phyloP scores from a whole-genome alignment of 768 basidiomycete species.

The Lactifluus pinguis region DNA sequence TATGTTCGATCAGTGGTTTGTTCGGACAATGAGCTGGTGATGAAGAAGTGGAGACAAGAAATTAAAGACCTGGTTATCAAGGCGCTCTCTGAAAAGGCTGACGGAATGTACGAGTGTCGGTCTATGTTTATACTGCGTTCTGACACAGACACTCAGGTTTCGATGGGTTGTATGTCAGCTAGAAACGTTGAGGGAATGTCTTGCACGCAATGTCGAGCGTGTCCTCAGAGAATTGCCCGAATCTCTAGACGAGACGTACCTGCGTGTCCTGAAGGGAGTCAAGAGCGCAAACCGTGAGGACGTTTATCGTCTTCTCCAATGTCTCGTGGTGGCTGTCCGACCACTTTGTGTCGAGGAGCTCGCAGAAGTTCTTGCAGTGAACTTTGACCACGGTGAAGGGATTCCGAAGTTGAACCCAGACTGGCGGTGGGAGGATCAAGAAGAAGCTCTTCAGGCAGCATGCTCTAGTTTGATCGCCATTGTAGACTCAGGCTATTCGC shows the following conservation, averaged over 20 bases:
- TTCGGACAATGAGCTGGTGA: constrained; percentile 24
- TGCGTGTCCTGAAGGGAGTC: background rate
- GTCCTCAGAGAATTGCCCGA: background rate
- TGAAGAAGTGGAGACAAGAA: background rate
- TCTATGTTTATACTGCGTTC: background rate
- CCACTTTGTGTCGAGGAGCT: background rate
- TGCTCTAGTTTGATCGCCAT: background rate
- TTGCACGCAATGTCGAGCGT: background rate
- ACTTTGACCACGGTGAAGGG: background rate
- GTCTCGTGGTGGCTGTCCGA: background rate
- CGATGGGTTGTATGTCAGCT: background rate
- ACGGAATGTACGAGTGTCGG: background rate
- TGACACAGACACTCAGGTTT: background rate
- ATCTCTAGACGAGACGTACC: background rate
- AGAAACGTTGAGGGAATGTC: background rate
- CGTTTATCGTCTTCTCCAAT: background rate
- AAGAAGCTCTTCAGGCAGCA: background rate
- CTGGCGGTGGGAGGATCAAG: background rate
- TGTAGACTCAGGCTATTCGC: background rate
- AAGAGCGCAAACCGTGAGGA: background rate
- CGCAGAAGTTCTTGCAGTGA: background rate
- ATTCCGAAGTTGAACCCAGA: background rate
- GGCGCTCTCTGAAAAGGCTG: background rate
- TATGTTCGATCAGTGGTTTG: background rate
- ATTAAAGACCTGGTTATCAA: background rate